These are phyloP conservation scores for Hippophae rhamnoides DNA, from an alignment of 306 rosid genomes.

Conservation along the genomic window DNA sequence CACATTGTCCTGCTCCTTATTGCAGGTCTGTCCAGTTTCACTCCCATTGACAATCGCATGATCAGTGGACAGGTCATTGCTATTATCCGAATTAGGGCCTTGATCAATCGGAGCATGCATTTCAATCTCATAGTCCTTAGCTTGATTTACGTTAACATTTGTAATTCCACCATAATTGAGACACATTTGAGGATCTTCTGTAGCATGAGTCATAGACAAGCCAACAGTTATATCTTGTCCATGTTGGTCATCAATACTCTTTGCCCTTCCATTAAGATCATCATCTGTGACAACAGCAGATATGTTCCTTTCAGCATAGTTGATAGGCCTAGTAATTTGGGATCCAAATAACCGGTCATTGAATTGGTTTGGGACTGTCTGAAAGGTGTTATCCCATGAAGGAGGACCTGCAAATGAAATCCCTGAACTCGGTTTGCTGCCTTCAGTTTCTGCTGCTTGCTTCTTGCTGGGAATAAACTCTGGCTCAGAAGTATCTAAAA, in stretches of 20 bases:
- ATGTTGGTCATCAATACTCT: slow-evolving; percentile 38
- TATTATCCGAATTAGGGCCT: slow-evolving; percentile 30
- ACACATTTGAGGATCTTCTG: slow-evolving; percentile 45
- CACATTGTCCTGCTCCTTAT: slow-evolving; percentile 37
- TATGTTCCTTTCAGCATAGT: slow-evolving; percentile 36
- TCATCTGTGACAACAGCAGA: slow-evolving; percentile 36
- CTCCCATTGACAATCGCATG: slow-evolving; percentile 34
- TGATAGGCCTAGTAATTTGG: slow-evolving; percentile 39
- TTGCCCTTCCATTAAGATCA: slow-evolving; percentile 43
- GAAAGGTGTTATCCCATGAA: slow-evolving; percentile 57
- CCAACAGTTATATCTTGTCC: slow-evolving; percentile 45
- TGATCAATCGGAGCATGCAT: slow-evolving; percentile 26
- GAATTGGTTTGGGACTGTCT: slow-evolving; percentile 46
- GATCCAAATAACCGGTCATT: slow-evolving; percentile 52
- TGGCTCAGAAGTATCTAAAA: slow-evolving; percentile 50
- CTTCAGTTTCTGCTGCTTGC: slow-evolving; percentile 49
- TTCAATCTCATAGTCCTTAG: slow-evolving; percentile 33
- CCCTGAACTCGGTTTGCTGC: slow-evolving; percentile 45
- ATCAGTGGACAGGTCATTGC: slow-evolving; percentile 28
- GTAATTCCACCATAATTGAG: too few relatives aligned
- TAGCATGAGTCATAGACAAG: slow-evolving; percentile 50
- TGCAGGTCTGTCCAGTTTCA: slow-evolving; percentile 39
- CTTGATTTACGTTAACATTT: slow-evolving; percentile 27
- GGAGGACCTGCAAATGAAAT: slow-evolving; percentile 41
- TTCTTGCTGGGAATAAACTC: slow-evolving; percentile 66